Evolutionary conservation across 306 rosid genomes (phyloP), one percentile per base, ranked within the genome.

Genomic region (Sophora flavescens): DNA sequence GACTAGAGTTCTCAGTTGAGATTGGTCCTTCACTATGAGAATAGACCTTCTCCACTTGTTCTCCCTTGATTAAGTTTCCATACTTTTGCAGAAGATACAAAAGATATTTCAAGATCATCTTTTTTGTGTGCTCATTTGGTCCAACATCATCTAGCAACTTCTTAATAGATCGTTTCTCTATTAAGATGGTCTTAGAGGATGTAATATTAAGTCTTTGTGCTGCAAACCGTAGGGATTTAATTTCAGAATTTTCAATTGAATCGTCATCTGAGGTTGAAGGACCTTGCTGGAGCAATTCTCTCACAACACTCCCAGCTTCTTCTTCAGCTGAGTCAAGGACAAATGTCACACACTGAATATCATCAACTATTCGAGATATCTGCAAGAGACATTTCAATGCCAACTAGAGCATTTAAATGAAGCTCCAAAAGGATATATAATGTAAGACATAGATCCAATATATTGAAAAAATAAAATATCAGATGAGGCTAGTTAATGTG

Each of bases 281-380:
- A 50, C 39, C 82, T 65, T 76, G 81, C 68, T 80, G 84, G 67
- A 92, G 84, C 86, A 91, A 66, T 45, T 87, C 85, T 48, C 36
- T 74, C 64, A 96, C 9, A 74, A 83, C 86, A 84, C 80, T 89
- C 81, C 98, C 95, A 58, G 93, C 90, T 78, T 85, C 97, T 86
- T 86, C 96, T 76, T 91, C 98, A 48, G 76, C 79, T 53, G 90
- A 75, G 72, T 92, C 89, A 41, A 91, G 78, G 72, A 64, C 76
- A 82, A 89, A 86, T 42, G 82, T 86, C 15, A 84, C 78, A 64
- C 77, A 63, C 68, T 80, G 84, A 73, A 92, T 92, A 88, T 89
- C 91, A 68, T 91, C 86, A 60, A 88, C 78, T 78, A 91, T 82
- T 75, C 85, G 87, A 84, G 95, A 90, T 77, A 95, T 85, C 97